Evolutionary conservation across 1,284 basidiomycete species (phyloP), one percentile per base, ranked within the genome.

Genomic region (Pascua sp.): DNA sequence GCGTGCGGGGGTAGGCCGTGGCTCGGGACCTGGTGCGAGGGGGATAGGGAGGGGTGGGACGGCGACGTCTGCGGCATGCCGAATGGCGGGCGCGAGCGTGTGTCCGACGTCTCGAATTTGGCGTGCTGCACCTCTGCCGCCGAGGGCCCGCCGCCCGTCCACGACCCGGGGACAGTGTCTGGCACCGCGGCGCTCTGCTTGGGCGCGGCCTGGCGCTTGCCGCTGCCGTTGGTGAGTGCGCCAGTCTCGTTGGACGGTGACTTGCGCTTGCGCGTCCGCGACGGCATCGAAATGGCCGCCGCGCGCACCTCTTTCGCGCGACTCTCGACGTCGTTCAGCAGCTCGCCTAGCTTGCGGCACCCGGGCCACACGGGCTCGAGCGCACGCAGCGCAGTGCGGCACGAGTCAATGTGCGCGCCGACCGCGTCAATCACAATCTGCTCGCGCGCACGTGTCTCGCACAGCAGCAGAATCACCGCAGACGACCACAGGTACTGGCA

Each of bases 301-400:
- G 53, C 61, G 11, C 68, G 59, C 0, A 74, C 69, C 45, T 73
- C 70, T 54, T 75, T 77, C 2, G 75, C 71, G 10, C 72, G 64
- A 16, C 54, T 56, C 51, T 76, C 72, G 39, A 76, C 72, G 32
- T 78, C 75, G 52, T 63, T 65, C 38, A 79, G 57, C 47, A 79
- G 61, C 50, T 78, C 74, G 49, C 86, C 90, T 79, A 90, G 88
- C 76, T 92, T 91, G 47, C 84, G 82, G 56, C 89, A 89, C 17
- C 90, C 90, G 16, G 90, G 90, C 91, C 91, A 93, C 51, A 85
- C 83, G 1, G 89, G 89, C 76, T 91, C 90, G 83, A 90, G 89
- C 5, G 85, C 84, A 68, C 86, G 86, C 53, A 93, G 79, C 15
- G 88, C 86, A 17, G 78, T 71, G 42, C 91, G 77, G 52, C 88